Evolutionary conservation across 257 asterid species (phyloP).

Genomic region (Misopates orontium): DNA sequence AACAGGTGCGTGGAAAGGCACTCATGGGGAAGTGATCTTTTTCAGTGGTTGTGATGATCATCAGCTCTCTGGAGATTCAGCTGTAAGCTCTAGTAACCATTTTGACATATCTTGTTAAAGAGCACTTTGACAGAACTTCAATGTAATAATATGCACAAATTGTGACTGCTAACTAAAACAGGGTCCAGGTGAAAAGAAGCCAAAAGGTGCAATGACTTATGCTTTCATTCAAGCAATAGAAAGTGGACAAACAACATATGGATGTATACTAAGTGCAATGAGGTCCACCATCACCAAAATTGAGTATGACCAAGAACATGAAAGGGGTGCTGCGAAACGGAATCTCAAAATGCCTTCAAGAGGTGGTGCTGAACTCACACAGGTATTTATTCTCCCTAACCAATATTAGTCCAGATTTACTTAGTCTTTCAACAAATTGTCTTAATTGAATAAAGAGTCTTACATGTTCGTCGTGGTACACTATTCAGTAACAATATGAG

Average conservation of each 20-base stretch:
- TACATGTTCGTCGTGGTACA: too few species aligned
- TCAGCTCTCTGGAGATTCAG: constrained; percentile 81
- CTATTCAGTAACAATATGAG: too few species aligned
- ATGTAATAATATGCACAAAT: neutral
- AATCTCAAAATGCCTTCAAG: constrained; percentile 70
- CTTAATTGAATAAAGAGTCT: too few species aligned
- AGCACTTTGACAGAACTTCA: too few species aligned
- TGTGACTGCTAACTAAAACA: constrained; percentile 34
- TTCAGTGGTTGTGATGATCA: constrained; percentile 93
- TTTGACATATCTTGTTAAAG: too few species aligned
- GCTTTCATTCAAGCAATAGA: constrained; percentile 90
- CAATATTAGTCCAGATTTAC: too few species aligned
- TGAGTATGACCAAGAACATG: constrained; percentile 29
- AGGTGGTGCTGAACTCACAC: constrained; percentile 57
- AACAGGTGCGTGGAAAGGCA: constrained; percentile 88
- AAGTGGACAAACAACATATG: constrained; percentile 67
- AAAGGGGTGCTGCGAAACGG: constrained; percentile 57
- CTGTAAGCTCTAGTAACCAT: constrained; percentile 40
- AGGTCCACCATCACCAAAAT: constrained; percentile 59
- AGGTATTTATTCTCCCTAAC: constrained; percentile 35
- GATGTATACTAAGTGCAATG: constrained; percentile 75
- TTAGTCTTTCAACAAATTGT: too few species aligned
- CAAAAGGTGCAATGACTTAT: constrained; percentile 92
- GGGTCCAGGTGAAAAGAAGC: constrained; percentile 75
- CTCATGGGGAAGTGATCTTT: constrained; percentile 90